phyloP scores from a whole-genome alignment of 73 alveolate genomes.

The Paramecium primaurelia region DNA sequence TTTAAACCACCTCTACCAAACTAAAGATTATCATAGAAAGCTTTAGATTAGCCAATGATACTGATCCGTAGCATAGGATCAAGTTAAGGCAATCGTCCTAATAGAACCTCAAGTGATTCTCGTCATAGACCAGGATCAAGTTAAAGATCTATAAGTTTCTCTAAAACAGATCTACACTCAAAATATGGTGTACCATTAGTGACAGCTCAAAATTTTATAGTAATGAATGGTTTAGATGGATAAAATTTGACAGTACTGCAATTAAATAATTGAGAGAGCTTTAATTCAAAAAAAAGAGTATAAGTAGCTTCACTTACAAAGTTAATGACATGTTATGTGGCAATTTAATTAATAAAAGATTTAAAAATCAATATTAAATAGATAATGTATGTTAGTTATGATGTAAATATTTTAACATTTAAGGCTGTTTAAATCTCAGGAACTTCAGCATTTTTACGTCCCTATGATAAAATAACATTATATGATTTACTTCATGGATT shows the following conservation, averaged over 20 bases:
- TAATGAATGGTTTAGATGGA: not conserved
- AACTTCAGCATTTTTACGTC: conserved; percentile 51
- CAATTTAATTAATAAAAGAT: conserved; percentile 2
- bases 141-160: not conserved
- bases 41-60: not conserved
- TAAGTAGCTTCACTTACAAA: conserved; percentile 53
- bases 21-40: not conserved
- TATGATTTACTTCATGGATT: conserved; percentile 55
- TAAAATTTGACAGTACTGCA: not conserved
- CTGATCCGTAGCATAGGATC: not conserved
- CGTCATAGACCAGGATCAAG: not conserved
- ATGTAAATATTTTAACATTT: not conserved
- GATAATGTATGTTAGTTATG: not conserved
- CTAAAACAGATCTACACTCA: not conserved
- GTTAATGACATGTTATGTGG: conserved; percentile 51
- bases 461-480: conserved; percentile 41
- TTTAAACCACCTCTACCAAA: not conserved
- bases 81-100: not conserved
- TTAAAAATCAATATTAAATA: not conserved
- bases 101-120: conserved; percentile 3
- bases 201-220: not conserved
- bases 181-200: not conserved
- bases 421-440: conserved; percentile 73
- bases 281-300: not conserved
- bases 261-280: not conserved